Conservation (phyloP, 2,329 filamentous ascomycete genomes). For the Sclerotinia trifoliorum region DNA sequence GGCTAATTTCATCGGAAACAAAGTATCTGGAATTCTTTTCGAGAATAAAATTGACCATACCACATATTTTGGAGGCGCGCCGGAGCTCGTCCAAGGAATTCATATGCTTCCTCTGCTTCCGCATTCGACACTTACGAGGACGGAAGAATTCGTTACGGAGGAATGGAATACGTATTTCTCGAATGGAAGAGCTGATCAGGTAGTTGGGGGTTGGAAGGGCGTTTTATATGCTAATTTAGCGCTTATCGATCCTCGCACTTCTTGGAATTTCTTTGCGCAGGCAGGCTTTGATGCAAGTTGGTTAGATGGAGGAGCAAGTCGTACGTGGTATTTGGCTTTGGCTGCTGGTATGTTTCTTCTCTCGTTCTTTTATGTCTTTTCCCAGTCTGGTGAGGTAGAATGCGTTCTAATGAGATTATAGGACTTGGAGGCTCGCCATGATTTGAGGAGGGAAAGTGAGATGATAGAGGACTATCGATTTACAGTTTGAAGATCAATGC, state of each 20-base stretch:
- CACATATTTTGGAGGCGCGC: constrained; percentile 77
- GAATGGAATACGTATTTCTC: constrained; percentile 83
- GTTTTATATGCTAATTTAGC: constrained; percentile 81
- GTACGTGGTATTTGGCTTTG: constrained; percentile 83
- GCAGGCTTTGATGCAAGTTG: constrained; percentile 63
- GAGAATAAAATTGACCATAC: constrained; percentile 95
- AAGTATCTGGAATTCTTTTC: constrained; percentile 70
- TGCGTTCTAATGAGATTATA: background rate
- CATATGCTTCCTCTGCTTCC: constrained; percentile 37
- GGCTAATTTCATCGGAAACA: constrained; percentile 75
- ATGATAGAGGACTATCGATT: background rate
- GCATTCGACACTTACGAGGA: constrained; percentile 65
- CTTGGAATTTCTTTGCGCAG: constrained; percentile 74
- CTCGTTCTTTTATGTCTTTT: background rate
- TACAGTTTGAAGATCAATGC: background rate
- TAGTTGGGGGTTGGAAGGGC: constrained; percentile 79
- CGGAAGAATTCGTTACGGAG: constrained; percentile 67
- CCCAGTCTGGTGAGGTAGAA: background rate
- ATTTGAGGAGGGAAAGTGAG: background rate
- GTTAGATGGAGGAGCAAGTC: constrained; percentile 78
- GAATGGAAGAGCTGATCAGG: constrained; percentile 60
- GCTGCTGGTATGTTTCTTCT: constrained; percentile 56
- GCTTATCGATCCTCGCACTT: constrained; percentile 65
- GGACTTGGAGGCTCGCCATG: constrained; percentile 19
- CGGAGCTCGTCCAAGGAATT: constrained; percentile 65